A percentile compares a stretch with the other conserved stretches of the same genome.
Conservation (phyloP, 1,284 basidiomycete genomes). For the Apiotrichum laibachii region DNA sequence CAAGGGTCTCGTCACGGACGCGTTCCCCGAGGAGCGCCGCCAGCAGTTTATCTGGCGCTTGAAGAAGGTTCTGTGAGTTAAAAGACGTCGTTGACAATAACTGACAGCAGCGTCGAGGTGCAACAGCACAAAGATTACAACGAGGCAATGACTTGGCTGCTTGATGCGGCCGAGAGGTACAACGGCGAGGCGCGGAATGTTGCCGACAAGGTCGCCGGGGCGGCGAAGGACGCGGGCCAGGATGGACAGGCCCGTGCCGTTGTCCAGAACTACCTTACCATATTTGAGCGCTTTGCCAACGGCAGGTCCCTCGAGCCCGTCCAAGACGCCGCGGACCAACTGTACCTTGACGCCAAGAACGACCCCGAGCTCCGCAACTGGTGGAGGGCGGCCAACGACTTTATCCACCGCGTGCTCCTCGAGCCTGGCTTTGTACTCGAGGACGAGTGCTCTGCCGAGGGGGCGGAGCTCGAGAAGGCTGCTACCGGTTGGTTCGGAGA, state of each 20-base stretch:
- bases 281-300: constrained; percentile 91
- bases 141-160: constrained; percentile 71
- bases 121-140: constrained; percentile 91
- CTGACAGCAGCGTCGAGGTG: constrained; percentile 59
- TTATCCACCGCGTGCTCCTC: constrained; percentile 69
- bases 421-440: constrained; percentile 87
- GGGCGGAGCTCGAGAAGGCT: constrained; percentile 60
- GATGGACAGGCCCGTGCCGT: constrained; percentile 48
- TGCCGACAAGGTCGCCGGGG: constrained; percentile 53
- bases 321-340: constrained; percentile 66
- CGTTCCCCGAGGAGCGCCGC: constrained; percentile 81
- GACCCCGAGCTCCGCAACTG: constrained; percentile 75
- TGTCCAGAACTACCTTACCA: constrained; percentile 63
- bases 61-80: constrained; percentile 61
- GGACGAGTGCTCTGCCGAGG: constrained; percentile 66
- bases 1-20: constrained; percentile 60
- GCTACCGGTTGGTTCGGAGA: constrained; percentile 73
- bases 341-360: constrained; percentile 71
- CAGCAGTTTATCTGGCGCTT: constrained; percentile 55
- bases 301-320: constrained; percentile 63
- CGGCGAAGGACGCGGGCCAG: constrained; percentile 53
- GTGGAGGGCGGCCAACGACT: constrained; percentile 68
- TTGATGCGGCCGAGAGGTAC: constrained; percentile 72
- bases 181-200: constrained; percentile 61
- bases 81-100: too few relatives aligned